phyloP scores from a whole-genome alignment of 169 alveolate species.

The Cytauxzoon felis region DNA sequence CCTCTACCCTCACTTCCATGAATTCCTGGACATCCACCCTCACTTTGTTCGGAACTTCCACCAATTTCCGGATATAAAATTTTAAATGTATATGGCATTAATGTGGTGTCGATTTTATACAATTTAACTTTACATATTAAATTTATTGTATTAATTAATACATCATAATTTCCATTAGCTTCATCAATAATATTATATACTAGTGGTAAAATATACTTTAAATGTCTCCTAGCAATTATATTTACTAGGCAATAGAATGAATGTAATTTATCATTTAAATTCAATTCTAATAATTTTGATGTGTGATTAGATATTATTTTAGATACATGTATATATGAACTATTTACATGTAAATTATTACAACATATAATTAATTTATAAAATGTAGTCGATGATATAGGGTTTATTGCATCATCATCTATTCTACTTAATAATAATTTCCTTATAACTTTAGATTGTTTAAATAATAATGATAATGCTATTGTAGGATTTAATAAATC shows the following conservation, averaged over 20 bases:
- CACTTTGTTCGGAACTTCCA: no score
- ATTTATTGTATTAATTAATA: background rate
- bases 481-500: conserved; percentile 19
- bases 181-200: conserved; percentile 12
- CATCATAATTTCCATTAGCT: background rate
- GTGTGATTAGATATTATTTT: conserved; percentile 22
- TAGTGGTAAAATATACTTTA: conserved; percentile 31
- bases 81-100: no score
- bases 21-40: no score
- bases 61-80: no score
- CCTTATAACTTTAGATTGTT: conserved; percentile 19
- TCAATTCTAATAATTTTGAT: conserved; percentile 3
- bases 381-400: conserved; percentile 9
- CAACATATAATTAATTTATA: conserved; percentile 20
- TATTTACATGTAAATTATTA: conserved; percentile 16
- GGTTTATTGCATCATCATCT: background rate
- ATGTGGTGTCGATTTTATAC: background rate
- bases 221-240: conserved; percentile 21
- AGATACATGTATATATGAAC: conserved; percentile 20
- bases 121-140: background rate
- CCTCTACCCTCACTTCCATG: no score
- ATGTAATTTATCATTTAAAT: conserved; percentile 1
- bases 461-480: conserved; percentile 30
- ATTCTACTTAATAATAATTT: conserved; percentile 25
- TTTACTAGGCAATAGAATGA: conserved; percentile 35